Evolutionary conservation across 1,284 basidiomycete species (phyloP), one percentile per base, ranked within the genome.

Genomic region (Jaminaea rosea): DNA sequence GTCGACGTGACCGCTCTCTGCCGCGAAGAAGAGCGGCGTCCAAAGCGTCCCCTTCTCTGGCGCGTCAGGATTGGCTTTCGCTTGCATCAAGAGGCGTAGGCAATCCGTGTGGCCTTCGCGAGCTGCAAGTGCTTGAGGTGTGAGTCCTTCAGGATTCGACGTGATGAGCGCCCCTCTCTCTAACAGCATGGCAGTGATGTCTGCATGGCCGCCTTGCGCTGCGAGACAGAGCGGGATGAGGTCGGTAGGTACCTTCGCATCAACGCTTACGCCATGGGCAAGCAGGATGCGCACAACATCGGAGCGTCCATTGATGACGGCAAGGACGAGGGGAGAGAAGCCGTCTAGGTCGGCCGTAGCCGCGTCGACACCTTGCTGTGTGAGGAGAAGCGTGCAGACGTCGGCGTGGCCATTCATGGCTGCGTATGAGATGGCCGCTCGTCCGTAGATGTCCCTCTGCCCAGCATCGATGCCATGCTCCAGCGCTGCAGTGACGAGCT

Each of bases 121-220:
- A n/a, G 92, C 92, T 21, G 94, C 94, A n/a, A 98, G 82, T 76
- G 98, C 93, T 67, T 94, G 88, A 0, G 94, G 92, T 70, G 87
- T 93, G 69, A 97, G 86, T 15, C 94, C 94, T 60, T 93, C 96
- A 46, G 84, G 88, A 72, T 97, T 97, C 3, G 90, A 81, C 23
- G 86, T 69, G 58, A 87, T 86, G 48, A 80, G 81, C 4, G 89
- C 90, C 19, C 86, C 86, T 46, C 85, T 81, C 61, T 84, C 77
- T 15, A 92, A 80, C 6, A 99, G 77, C 1, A 93, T 76, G 4
- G 82, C 74, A 5, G 87, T 88, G 24, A 97, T 87, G 37, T 88
- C 84, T 39, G 86, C 79, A 69, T 93, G 87, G 0, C 94, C 94
- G 45, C 84, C 83, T 63, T 90, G 86, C 63, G 89, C 88, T 1